phyloP scores from a whole-genome alignment of 345 rosid species.

The Linum tenue region DNA sequence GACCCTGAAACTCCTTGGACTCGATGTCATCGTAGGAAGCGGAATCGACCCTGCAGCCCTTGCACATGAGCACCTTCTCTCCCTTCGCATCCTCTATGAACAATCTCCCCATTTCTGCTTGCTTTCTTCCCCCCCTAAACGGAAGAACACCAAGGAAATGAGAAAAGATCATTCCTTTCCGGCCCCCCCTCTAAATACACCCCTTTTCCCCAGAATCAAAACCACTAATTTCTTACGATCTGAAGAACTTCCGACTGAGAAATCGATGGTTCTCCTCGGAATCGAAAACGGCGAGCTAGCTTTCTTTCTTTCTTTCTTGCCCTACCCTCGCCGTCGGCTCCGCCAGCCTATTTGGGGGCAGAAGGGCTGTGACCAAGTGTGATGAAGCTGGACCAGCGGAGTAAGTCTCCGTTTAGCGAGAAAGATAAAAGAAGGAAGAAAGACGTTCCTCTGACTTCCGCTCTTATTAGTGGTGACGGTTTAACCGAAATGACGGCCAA shows the following conservation, averaged over 20 bases:
- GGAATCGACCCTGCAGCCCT: conserved; percentile 32
- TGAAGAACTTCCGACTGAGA: too few relatives aligned
- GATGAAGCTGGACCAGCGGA: too few relatives aligned
- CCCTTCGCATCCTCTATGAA: not conserved
- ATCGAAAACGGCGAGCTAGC: too few relatives aligned
- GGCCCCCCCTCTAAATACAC: not conserved
- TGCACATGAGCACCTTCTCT: not conserved
- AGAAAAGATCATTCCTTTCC: not conserved
- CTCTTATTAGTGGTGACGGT: conserved; percentile 3
- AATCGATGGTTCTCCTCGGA: too few relatives aligned
- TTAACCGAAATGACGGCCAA: too few relatives aligned
- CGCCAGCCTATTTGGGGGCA: too few relatives aligned
- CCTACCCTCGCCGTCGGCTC: too few relatives aligned
- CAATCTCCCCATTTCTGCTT: not conserved
- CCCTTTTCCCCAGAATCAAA: not conserved
- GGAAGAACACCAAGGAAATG: not conserved
- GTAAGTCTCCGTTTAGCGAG: too few relatives aligned
- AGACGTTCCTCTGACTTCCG: too few relatives aligned
- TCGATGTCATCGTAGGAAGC: conserved; percentile 35
- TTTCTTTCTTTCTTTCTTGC: too few relatives aligned
- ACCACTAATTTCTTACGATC: not conserved
- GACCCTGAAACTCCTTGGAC: conserved; percentile 35
- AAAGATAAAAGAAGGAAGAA: too few relatives aligned
- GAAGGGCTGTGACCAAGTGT: too few relatives aligned
- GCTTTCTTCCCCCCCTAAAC: not conserved